Percentiles rank a stretch among this genome's conserved stretches.
Conservation (phyloP, 1,139 yeast genomes). For the Saccharomyces hybrid region DNA sequence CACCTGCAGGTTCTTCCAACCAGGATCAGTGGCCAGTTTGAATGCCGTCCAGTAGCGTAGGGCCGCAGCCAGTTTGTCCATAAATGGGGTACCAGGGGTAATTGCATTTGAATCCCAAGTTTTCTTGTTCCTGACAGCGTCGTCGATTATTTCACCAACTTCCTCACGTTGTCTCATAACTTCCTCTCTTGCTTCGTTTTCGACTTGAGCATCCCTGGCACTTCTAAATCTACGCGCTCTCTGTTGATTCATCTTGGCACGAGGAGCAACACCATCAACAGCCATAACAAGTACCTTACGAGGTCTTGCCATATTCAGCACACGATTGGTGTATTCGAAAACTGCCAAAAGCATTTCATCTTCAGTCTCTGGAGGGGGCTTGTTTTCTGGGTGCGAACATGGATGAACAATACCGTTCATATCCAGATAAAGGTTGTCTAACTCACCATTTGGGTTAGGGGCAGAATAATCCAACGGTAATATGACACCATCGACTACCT, state of each 20-base stretch:
- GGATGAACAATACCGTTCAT: slow-evolving; percentile 99
- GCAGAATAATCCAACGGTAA: slow-evolving; percentile 62
- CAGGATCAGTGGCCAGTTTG: slow-evolving; percentile 77
- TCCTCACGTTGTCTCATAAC: slow-evolving; percentile 41
- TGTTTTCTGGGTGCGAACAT: slow-evolving; percentile 92
- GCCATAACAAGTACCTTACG: slow-evolving; percentile 88
- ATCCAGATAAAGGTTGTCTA: slow-evolving; percentile 83
- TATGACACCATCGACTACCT: slow-evolving; percentile 46
- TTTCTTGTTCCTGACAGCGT: slow-evolving; percentile 41
- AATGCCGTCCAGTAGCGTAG: slow-evolving; percentile 85
- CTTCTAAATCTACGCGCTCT: slow-evolving; percentile 90
- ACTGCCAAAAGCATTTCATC: slow-evolving; percentile 92
- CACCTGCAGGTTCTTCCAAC: slow-evolving; percentile 81
- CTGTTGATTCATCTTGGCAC: slow-evolving; percentile 98
- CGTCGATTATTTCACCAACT: slow-evolving; percentile 61
- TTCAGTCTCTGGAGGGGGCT: slow-evolving; percentile 88
- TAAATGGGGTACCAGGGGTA: slow-evolving; percentile 97
- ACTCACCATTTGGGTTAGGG: slow-evolving; percentile 92
- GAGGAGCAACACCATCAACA: slow-evolving; percentile 97
- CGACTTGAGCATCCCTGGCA: slow-evolving; percentile 82
- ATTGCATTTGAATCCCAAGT: slow-evolving; percentile 93
- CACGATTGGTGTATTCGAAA: slow-evolving; percentile 83
- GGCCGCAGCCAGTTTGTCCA: slow-evolving; percentile 80
- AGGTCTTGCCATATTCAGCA: slow-evolving; percentile 88
- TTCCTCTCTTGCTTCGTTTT: slow-evolving; percentile 52